Percentiles rank a stretch among this genome's conserved stretches.
These are phyloP conservation scores for Mitragyna speciosa DNA, from an alignment of 257 asterid species.

Conservation along the genomic window DNA sequence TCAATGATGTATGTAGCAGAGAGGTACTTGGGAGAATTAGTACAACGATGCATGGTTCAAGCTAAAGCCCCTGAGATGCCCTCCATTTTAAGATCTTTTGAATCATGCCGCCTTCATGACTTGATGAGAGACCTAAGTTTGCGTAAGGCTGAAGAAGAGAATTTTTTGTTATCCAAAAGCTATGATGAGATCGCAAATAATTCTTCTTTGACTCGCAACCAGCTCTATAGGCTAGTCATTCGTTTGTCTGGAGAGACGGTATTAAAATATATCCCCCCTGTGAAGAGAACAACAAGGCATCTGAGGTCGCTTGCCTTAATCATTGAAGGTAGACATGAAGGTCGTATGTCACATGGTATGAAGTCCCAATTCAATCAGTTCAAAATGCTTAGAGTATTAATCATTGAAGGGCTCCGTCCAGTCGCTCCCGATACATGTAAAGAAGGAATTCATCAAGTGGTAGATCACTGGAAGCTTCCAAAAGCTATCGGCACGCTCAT, in stretches of 20 bases:
- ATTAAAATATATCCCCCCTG: neutral
- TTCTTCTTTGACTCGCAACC: too few relatives aligned
- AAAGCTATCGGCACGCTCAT: slow-evolving; percentile 14
- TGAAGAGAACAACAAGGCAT: neutral
- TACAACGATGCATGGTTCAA: neutral
- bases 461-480: too few relatives aligned
- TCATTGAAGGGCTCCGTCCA: neutral
- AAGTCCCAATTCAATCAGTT: neutral
- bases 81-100: neutral
- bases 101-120: slow-evolving; percentile 9
- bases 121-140: slow-evolving; percentile 9
- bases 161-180: neutral
- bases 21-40: slow-evolving; percentile 9
- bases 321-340: too few relatives aligned
- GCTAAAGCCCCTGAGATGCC: neutral
- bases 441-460: too few relatives aligned
- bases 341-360: too few relatives aligned
- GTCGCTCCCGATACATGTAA: too few relatives aligned
- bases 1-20: slow-evolving; percentile 13
- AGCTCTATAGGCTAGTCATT: neutral
- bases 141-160: neutral
- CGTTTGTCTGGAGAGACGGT: neutral
- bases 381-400: neutral
- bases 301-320: neutral
- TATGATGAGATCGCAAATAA: neutral